These are phyloP conservation scores for Hypoxylon rickii DNA, from an alignment of 495 filamentous ascomycete species.

Conservation along the genomic window DNA sequence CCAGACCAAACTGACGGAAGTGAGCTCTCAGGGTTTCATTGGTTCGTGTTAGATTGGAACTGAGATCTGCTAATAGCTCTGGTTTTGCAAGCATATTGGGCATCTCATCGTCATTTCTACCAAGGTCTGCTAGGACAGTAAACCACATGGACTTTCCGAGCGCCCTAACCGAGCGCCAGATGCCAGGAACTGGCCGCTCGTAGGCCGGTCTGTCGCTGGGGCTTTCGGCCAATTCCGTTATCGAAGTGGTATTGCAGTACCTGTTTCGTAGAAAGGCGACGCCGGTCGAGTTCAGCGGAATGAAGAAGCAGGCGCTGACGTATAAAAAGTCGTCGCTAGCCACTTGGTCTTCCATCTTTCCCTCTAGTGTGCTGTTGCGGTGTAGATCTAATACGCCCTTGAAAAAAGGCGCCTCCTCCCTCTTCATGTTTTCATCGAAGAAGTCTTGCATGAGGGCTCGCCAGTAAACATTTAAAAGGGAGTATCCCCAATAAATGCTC, in stretches of 20 bases:
- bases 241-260: conserved; percentile 11
- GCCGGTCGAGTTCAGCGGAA: conserved; percentile 12
- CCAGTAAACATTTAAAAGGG: conserved; percentile 16
- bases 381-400: conserved; percentile 3
- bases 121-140: conserved; percentile 39
- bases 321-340: conserved; percentile 3
- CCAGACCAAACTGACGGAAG: conserved; percentile 9
- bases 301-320: conserved; percentile 7
- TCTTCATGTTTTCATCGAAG: conserved; percentile 4
- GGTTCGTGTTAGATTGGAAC: conserved; percentile 25
- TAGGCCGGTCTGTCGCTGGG: conserved; percentile 1
- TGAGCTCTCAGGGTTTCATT: conserved; percentile 4
- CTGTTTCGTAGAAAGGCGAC: conserved; percentile 5
- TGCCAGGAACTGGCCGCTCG: conserved; percentile 15
- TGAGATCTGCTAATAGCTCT: conserved; percentile 24
- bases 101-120: conserved; percentile 18
- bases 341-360: conserved; percentile 9
- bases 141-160: conserved; percentile 39
- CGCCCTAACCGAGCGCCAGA: conserved; percentile 32
- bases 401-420: conserved; percentile 2
- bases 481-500: conserved; percentile 14
- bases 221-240: conserved; percentile 9
- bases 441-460: conserved; percentile 16
- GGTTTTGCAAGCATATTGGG: conserved; percentile 36
- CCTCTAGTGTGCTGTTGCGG: background rate